Evolutionary conservation across 305 asterid genomes (phyloP), one percentile per base, ranked within the genome.

Genomic region (Galium porrigens): DNA sequence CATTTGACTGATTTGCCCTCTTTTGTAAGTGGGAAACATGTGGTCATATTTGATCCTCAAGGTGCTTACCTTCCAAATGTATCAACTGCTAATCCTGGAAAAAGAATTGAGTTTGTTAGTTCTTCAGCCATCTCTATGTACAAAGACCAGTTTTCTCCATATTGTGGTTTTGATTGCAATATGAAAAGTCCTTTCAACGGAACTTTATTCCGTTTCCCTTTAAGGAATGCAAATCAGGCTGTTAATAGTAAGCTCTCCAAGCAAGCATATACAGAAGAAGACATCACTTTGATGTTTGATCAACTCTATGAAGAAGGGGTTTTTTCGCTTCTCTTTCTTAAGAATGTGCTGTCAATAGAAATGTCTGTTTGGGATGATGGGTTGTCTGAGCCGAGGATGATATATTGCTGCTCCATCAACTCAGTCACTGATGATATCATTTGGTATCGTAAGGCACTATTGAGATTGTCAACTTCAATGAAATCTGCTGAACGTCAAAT

Each of bases 1-100:
- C 98, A 91, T 82, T 76, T 91, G 69, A 91, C 98, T 4, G 98
- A 91, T 80, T 78, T 91, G 82, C 96, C 96, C 66, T 91, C 98
- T 44, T 91, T 91, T 78, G 86, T 89, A 79, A 91, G 98, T 70
- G 98, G 94, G 63, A 88, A 91, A 73, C 84, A 91, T 76, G 85
- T 89, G 68, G 98, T 91, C 72, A 83, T 91, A 41, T 91, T 91
- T 80, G 98, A 91, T 79, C 98, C 98, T 44, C 98, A 91, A 73
- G 94, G 98, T 67, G 81, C 79, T 78, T 91, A 85, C 80, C 94
- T 91, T 67, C 98, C 96, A 67, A 85, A 89, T 77, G 72, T 91
- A 70, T 84, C 95, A 12, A 60, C 88, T 49, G 84, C 92, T 69
- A 91, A 91, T 80, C 98, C 98, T 67, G 98, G 98, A 71, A 91